Base-by-base conservation (phyloP, 1,284 basidiomycete genomes). In the Puccinia sorghi region DNA sequence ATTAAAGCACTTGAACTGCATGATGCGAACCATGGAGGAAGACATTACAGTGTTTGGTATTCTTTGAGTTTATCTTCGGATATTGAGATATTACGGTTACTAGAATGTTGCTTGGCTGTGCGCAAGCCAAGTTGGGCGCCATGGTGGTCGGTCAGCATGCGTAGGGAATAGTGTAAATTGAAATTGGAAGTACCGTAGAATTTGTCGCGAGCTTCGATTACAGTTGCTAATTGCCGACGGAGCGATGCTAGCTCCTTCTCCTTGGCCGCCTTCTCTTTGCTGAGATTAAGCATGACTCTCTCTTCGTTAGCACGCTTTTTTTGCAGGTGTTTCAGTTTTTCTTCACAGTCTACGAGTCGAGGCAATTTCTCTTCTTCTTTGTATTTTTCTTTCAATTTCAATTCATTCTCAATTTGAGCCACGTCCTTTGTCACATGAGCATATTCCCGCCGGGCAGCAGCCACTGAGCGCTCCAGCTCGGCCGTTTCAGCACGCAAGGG, bases 41-140 rank as follows among this genome's bases (percentile, higher is more conserved):
- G 41, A n/a, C 84, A 91, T 82, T 80, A 94, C 92, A 97, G 86
- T 83, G 88, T 86, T 52, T 91, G 91, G 85, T 99, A 99, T 83
- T 97, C 92, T 66, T 91, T 90, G 12, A 98, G 86, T 82, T 91
- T 93, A 76, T 92, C 91, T 82, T 93, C 90, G 79, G 4, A 99
- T 86, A 0, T 91, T 90, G 59, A 93, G 86, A 64, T 93, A 94
- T 64, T 89, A 86, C 22, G 83, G 83, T 81, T 90, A 88, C 17
- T 91, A 90, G 2, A 90, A 4, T 88, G 81, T 87, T 89, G 77
- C 91, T 87, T 82, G 93, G 92, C 54, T 90, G 90, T 86, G 93
- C 92, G 48, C 27, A 32, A 37, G 17, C 46, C n/a, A 52, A 69
- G 13, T 52, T 52, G 27, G 32, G 48, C 66, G 20, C 25, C 22